Base-by-base conservation (phyloP, 352 stramenopile species). In the Pythium periplocum region DNA sequence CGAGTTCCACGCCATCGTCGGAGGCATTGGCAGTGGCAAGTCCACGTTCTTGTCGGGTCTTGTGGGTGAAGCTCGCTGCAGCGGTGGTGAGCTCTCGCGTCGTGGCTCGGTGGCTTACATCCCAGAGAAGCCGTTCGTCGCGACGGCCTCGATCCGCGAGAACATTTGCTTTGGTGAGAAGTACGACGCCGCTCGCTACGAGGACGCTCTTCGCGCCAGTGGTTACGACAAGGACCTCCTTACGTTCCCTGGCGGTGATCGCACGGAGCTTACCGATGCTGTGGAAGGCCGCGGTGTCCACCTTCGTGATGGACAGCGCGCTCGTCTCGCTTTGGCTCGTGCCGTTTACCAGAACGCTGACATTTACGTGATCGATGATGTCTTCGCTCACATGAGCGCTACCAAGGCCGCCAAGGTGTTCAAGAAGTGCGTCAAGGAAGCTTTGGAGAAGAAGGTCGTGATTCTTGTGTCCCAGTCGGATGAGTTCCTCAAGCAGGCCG, bases 331-430 rank as follows among this genome's bases (percentile, higher is more conserved):
- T 7, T 73, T 99, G 2, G 97, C 97, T 35, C 81, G 97, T 26
- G 93, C 90, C 0, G 83, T 98, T 38, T 99, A 99, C 75, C 71
- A 86, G 53, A 67, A 96, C 50, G 81, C 91, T 1, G 95, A 99
- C 55, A 85, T 99, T 45, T 98, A 97, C 66, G 53, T 99, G 11
- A 69, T 99, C n/a, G 97, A 99, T 61, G 96, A 99, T 62, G 86
- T 96, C 36, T 68, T 99, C 10, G 91, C 84, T 26, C 96, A 96
- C 4, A 96, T 99, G 0, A 96, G 99, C 73, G 96, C 87, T 45
- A 93, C 99, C 63, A 96, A 99, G 4, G 96, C 85, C 11, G 83
- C 83, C 53, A 86, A 97, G 58, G 83, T 99, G 32, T 99, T 99
- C 59, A 65, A 86, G 6, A 64, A 98, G 45, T 98, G 91, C 57